phyloP scores from a whole-genome alignment of 2,329 filamentous ascomycete genomes.

The Elsinoe necatrix region DNA sequence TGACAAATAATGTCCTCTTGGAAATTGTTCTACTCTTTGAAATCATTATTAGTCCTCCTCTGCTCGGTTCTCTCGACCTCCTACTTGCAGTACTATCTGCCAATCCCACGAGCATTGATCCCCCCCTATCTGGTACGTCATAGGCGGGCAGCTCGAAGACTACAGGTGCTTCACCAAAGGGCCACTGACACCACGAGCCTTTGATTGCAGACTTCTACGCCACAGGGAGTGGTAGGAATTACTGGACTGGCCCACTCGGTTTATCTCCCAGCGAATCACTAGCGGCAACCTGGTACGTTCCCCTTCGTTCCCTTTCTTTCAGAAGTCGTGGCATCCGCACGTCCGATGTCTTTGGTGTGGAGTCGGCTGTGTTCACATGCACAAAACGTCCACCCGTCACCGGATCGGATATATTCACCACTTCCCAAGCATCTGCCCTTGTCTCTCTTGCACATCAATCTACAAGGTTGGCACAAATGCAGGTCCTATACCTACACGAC shows the following conservation, averaged over 20 bases:
- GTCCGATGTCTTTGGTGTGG: neutral
- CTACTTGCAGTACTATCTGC: neutral
- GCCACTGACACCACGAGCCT: neutral
- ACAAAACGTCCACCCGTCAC: constrained; percentile 7
- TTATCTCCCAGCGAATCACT: neutral
- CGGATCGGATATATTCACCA: constrained; percentile 7
- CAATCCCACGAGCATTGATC: neutral
- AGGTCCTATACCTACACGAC: constrained; percentile 80
- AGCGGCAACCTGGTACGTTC: neutral
- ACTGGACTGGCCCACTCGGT: neutral
- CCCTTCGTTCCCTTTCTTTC: neutral
- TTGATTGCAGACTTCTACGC: neutral
- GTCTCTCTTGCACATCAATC: neutral
- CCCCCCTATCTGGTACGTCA: neutral
- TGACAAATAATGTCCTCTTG: neutral
- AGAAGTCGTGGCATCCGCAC: neutral
- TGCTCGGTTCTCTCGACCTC: neutral
- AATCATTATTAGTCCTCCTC: neutral
- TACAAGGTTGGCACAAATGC: constrained; percentile 20
- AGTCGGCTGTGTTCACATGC: constrained; percentile 9
- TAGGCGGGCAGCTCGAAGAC: neutral
- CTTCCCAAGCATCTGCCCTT: neutral
- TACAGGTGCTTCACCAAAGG: neutral
- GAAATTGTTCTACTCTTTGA: neutral
- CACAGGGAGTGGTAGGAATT: neutral